Evolutionary conservation across 768 basidiomycete species (phyloP).

Genomic region (Lentinula aciculospora): DNA sequence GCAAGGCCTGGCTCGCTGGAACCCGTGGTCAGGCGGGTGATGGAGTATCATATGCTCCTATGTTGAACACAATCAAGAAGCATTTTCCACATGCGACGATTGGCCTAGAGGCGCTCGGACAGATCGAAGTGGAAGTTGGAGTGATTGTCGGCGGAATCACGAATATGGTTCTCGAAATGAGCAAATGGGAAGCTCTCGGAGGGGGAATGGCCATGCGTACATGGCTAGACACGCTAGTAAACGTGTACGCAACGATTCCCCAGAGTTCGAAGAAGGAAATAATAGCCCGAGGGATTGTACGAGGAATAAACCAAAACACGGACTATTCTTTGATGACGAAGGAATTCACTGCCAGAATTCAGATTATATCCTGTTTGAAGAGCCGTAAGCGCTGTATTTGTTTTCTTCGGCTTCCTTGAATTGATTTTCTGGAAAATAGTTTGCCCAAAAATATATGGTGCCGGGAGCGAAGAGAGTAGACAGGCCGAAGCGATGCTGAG

Average conservation of each 20-base stretch:
- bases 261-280: slow-evolving; percentile 26
- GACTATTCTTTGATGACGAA: slow-evolving; percentile 46
- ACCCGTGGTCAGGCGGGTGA: slow-evolving; percentile 44
- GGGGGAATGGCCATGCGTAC: slow-evolving; percentile 52
- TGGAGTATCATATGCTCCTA: slow-evolving; percentile 41
- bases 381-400: slow-evolving; percentile 28
- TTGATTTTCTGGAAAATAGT: background rate
- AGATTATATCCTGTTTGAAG: slow-evolving; percentile 48
- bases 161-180: slow-evolving; percentile 49
- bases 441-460: slow-evolving; percentile 4
- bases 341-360: slow-evolving; percentile 49
- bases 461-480: slow-evolving; percentile 7
- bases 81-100: slow-evolving; percentile 42
- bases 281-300: slow-evolving; percentile 44
- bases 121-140: slow-evolving; percentile 42
- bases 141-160: slow-evolving; percentile 47
- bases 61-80: slow-evolving; percentile 40
- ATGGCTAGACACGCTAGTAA: slow-evolving; percentile 44
- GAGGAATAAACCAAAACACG: slow-evolving; percentile 44
- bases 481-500: slow-evolving; percentile 9
- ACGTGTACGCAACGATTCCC: slow-evolving; percentile 30
- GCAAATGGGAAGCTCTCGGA: slow-evolving; percentile 40
- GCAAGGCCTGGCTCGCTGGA: slow-evolving; percentile 37
- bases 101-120: slow-evolving; percentile 40
- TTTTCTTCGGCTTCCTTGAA: background rate